Evolutionary conservation across 2,329 filamentous ascomycete species (phyloP), one percentile per base, ranked within the genome.

Genomic region (Aspergillus hiratsukae): DNA sequence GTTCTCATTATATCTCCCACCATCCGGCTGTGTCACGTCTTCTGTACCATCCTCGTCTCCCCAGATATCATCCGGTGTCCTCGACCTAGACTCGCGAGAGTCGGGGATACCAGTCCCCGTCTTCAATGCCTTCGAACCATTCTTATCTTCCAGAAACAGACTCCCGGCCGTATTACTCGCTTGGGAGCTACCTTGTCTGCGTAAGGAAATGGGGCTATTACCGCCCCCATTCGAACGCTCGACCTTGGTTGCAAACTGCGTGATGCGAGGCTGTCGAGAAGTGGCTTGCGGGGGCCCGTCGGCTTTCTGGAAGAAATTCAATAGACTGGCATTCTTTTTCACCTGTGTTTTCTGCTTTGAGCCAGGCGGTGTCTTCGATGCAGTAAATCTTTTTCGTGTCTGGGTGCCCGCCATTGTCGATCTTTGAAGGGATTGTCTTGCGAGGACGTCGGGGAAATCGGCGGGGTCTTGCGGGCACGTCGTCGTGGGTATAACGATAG

Each of bases 241-340:
- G 62, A 64, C 56, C 65, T 68, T 59, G 46, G 67, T 56, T 25
- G 71, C 62, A 57, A 72, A 75, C 25, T 77, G 72, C 3, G 78
- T 72, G 55, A 89, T 88, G 9, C 88, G 79, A 21, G 79, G 77
- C 55, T 85, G 74, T 25, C 63, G 69, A 28, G 66, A 69, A 6
- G 61, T 69, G 76, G 59, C 87, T 80, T 55, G 81, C 76, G 52
- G 72, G 0, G 74, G 73, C 11, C 82, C 81, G 41, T 84, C 81
- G 0, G 83, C 79, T 67, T 90, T 91, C 66, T 88, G 86, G 69
- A 91, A 91, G 71, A 90, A 91, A 60, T 75, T 90, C 14, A 90
- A 74, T 31, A 91, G 90, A 60, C 86, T 90, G 6, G 80, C 78
- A 64, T 89, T 90, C 40, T 61, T 60, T 55, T 71, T 74, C 3